Evolutionary conservation across 805 yeast genomes (phyloP), one percentile per base, ranked within the genome.

Genomic region (Zygoascus biomembranicola): DNA sequence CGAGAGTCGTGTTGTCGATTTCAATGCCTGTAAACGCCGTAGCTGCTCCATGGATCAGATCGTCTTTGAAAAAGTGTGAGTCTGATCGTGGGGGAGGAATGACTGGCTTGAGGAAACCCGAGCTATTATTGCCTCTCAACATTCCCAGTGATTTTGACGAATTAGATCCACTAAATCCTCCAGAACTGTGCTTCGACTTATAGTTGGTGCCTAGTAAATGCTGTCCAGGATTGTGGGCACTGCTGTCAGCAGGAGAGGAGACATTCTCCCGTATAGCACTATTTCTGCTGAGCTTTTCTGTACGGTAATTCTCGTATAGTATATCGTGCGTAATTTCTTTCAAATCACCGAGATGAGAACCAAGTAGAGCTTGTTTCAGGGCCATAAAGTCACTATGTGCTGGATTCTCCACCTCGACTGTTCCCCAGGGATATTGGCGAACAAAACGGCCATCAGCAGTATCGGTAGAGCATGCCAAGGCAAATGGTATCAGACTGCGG

Each of bases 271-370:
- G 18, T n/a, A 18, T 8, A 32, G 4, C 16, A 28, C 23, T 18
- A 4, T 18, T 18, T n/a, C 44, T n/a, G 14, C 26, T 32, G 61
- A 85, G 72, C 60, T 85, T 75, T 62, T 84, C 90, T 19, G 90
- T 83, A 73, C 95, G 79, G 66, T 85, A 86, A 54, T 83, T 81
- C 65, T 86, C 95, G 68, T 86, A 86, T 52, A 86, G 70, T 68
- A 81, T 75, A 61, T 82, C 87, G 61, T 85, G 89, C 31, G 95
- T 87, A 55, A 85, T 73, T 63, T 87, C 95, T 69, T 86, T 85
- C 63, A 86, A 79, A 63, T 86, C 94, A 65, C 82, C 85, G 59
- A 87, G 72, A 65, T 86, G 94, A 8, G 88, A 77, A 13, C 90
- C 92, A 62, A 86, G 78, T 39, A 86, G 64, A 1, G 84, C 90